These are phyloP conservation scores for Didymella pinodella DNA, from an alignment of 2,329 filamentous ascomycete genomes.

Conservation along the genomic window DNA sequence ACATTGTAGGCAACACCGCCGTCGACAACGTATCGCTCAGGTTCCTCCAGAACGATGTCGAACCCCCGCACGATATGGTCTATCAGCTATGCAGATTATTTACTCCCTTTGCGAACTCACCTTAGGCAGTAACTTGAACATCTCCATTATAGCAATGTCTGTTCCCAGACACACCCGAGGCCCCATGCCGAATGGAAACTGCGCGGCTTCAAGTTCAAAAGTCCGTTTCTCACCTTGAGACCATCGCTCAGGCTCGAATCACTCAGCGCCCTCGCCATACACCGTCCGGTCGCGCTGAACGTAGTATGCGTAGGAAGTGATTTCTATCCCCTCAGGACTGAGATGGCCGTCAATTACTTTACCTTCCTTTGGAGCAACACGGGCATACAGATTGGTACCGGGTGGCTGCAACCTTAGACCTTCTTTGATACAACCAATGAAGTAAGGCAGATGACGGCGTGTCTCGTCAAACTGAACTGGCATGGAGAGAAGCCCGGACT, in stretches of 20 bases:
- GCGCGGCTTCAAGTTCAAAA: slow-evolving; percentile 39
- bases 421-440: slow-evolving; percentile 61
- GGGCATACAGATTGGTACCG: slow-evolving; percentile 61
- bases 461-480: slow-evolving; percentile 45
- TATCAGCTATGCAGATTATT: not conserved
- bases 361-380: slow-evolving; percentile 45
- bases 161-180: slow-evolving; percentile 43
- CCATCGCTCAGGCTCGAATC: slow-evolving; percentile 55
- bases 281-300: slow-evolving; percentile 29
- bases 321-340: slow-evolving; percentile 54
- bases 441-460: slow-evolving; percentile 54
- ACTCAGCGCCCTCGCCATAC: slow-evolving; percentile 53
- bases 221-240: slow-evolving; percentile 36
- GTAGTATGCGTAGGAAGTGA: slow-evolving; percentile 57
- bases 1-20: slow-evolving; percentile 45
- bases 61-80: slow-evolving; percentile 37
- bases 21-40: slow-evolving; percentile 39
- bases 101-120: slow-evolving; percentile 25
- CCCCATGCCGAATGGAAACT: slow-evolving; percentile 44
- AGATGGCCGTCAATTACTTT: slow-evolving; percentile 52
- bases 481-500: slow-evolving; percentile 28
- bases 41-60: slow-evolving; percentile 35
- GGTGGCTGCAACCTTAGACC: slow-evolving; percentile 60
- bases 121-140: slow-evolving; percentile 47
- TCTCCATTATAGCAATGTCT: slow-evolving; percentile 43